Conservation (phyloP, 2,329 filamentous ascomycete species). For the Stachybotrys echinatus region DNA sequence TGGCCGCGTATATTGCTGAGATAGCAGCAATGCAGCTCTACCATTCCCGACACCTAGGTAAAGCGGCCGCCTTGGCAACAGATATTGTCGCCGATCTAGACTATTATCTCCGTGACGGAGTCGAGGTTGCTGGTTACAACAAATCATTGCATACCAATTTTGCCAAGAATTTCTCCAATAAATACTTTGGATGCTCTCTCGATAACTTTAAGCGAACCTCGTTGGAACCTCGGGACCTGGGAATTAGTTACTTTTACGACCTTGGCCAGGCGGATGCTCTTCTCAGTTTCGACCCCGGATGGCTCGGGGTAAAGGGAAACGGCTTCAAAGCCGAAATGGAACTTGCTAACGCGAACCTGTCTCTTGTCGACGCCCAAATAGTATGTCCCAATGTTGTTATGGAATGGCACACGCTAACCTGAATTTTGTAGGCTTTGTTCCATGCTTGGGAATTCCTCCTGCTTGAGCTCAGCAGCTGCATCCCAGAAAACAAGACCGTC, state of each 20-base stretch:
- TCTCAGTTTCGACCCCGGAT: constrained; percentile 71
- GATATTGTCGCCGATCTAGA: constrained; percentile 68
- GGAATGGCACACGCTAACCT: constrained; percentile 11
- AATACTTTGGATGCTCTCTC: constrained; percentile 70
- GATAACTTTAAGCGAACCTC: constrained; percentile 74
- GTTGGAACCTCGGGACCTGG: constrained; percentile 60
- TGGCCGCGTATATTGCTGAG: constrained; percentile 80
- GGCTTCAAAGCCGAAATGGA: constrained; percentile 81
- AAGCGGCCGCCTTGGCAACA: constrained; percentile 59
- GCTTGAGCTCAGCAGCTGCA: constrained; percentile 69
- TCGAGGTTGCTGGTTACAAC: constrained; percentile 79
- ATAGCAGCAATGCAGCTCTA: constrained; percentile 90
- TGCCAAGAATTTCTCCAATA: constrained; percentile 73
- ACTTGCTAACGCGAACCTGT: constrained; percentile 84
- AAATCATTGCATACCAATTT: constrained; percentile 81
- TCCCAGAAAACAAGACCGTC: constrained; percentile 48
- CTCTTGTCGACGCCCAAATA: constrained; percentile 86
- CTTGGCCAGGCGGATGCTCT: constrained; percentile 69
- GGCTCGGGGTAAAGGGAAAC: constrained; percentile 62
- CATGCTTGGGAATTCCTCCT: constrained; percentile 86
- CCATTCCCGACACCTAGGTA: constrained; percentile 71
- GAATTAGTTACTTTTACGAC: constrained; percentile 80
- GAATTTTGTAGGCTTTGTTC: constrained; percentile 60
- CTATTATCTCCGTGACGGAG: constrained; percentile 75
- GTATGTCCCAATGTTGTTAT: constrained; percentile 43